Percentiles rank a stretch among this genome's conserved stretches.
These are phyloP conservation scores for Balakata baccata DNA, from an alignment of 345 rosid species.

Conservation along the genomic window DNA sequence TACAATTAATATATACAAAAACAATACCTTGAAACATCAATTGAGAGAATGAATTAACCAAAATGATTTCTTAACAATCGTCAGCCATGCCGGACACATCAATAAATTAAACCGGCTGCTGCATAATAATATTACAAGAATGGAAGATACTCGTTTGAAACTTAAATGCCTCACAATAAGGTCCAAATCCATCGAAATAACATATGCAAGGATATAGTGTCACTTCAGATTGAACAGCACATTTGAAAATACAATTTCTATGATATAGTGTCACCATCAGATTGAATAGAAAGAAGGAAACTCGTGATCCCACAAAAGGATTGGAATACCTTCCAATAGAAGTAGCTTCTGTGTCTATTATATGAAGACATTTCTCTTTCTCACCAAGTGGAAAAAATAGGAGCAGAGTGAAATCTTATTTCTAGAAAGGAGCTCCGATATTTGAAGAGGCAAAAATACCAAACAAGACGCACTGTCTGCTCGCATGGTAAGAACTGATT, in stretches of 20 bases:
- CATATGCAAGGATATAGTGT: not conserved
- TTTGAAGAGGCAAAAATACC: no score
- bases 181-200: not conserved
- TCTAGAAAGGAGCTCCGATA: not conserved
- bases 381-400: constrained; percentile 10
- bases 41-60: not conserved
- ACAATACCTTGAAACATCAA: not conserved
- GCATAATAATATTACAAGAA: constrained; percentile 1
- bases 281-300: not conserved
- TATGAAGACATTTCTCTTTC: constrained; percentile 5
- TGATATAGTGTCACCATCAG: not conserved
- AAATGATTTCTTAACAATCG: not conserved
- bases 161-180: not conserved
- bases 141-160: not conserved
- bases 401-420: constrained; percentile 6
- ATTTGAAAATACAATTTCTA: constrained; percentile 8
- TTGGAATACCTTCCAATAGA: constrained; percentile 9
- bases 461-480: not conserved
- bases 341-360: not conserved
- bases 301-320: not conserved
- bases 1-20: not conserved
- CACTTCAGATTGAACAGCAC: not conserved
- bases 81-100: not conserved
- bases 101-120: not conserved
- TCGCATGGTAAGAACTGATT: constrained; percentile 12